These are phyloP conservation scores for Lactifluus hygrophoroides DNA, from an alignment of 768 basidiomycete species.

Conservation along the genomic window DNA sequence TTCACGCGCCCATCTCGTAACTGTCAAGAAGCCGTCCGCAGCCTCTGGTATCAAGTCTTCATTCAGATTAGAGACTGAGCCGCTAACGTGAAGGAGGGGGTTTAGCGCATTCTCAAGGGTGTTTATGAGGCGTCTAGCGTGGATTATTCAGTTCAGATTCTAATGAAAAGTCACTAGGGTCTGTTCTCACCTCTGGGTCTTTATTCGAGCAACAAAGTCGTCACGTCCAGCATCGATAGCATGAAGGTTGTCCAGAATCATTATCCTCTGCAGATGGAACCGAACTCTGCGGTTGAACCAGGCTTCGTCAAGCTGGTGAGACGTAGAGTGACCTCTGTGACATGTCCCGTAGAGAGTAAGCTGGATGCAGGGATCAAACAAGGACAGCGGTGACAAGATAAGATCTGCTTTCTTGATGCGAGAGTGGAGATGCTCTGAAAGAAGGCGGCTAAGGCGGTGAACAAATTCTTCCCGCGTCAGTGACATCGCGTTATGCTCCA, in stretches of 20 bases:
- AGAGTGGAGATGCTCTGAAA: neutral
- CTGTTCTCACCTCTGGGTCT: slow-evolving; percentile 1
- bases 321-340: slow-evolving; percentile 30
- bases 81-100: slow-evolving; percentile 41
- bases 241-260: slow-evolving; percentile 34
- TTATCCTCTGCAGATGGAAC: slow-evolving; percentile 41
- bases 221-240: neutral
- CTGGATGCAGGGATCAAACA: slow-evolving; percentile 8
- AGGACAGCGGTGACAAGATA: neutral
- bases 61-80: slow-evolving; percentile 33
- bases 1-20: slow-evolving; percentile 40
- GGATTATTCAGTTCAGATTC: neutral
- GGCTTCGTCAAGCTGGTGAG: slow-evolving; percentile 23
- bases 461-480: slow-evolving; percentile 1
- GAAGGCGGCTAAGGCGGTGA: neutral
- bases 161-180: neutral
- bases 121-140: neutral
- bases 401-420: neutral
- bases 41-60: slow-evolving; percentile 33
- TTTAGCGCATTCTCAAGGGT: slow-evolving; percentile 40
- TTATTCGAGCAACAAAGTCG: neutral
- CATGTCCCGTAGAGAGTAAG: slow-evolving; percentile 33
- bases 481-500: neutral
- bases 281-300: slow-evolving; percentile 37
- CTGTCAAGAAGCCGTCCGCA: slow-evolving; percentile 28